Evolutionary conservation across 768 basidiomycete species (phyloP), one percentile per base, ranked within the genome.

Genomic region (Tulasnella sp.): DNA sequence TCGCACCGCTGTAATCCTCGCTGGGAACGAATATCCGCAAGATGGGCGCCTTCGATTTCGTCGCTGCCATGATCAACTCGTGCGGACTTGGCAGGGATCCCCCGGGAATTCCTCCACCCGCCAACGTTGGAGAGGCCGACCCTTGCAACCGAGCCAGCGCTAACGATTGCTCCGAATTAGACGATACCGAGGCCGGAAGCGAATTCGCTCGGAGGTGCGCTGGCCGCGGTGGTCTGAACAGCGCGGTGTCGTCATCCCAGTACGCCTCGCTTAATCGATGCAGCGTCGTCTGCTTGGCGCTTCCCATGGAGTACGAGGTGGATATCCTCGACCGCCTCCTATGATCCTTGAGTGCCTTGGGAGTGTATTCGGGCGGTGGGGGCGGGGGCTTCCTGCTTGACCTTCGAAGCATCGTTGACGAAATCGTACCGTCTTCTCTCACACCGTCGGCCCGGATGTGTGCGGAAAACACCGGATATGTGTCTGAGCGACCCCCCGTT

Each of bases 11-110:
- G 55, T 82, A 82, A 26, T 85, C 85, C 51, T 88, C 86, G 80
- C 91, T 93, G 1, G 93, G 93, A 35, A 92, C 89, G 80, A 92
- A 95, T 71, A 92, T 89, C 37, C 91, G 90, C 70, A 91, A 85
- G 71, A 94, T 85, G 1, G 93, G 93, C 5, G 93, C 93, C 16
- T 91, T 91, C 5, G 84, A 85, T 42, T 89, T 88, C 26, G 87
- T 89, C 3, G 87, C 89, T 16, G 92, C 91, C 69, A 87, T 83
- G 69, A 82, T 83, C 51, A 94, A 85, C 80, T 93, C 92, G 81
- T 93, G 92, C 32, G 89, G 89, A 5, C 83, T 83, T 20, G 81
- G 77, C 20, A 79, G 48, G 13, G 81, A 70, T 5, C 51, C 57
- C n/a, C 6, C 70, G n/a, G 70, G 18, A 13, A 3, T 44, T 13